A percentile compares a stretch with the other conserved stretches of the same genome.
Evolutionary conservation across 176 grass and related monocot species (phyloP).

Genomic region (Thinopyrum elongatum): DNA sequence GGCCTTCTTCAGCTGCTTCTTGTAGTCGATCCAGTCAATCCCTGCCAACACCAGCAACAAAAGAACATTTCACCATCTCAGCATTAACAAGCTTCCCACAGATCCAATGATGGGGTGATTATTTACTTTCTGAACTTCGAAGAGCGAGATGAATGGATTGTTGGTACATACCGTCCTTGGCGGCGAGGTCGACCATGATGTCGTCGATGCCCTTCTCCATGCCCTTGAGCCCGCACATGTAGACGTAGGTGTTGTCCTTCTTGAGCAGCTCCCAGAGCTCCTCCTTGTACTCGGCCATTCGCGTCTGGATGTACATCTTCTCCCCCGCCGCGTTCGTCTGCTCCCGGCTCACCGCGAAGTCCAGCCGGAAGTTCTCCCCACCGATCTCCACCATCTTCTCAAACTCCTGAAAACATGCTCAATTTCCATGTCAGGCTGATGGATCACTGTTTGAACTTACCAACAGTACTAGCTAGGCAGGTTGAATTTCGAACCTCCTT

Average conservation of each 20-base stretch:
- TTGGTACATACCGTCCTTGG: slow-evolving; percentile 41
- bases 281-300: slow-evolving; percentile 84
- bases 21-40: slow-evolving; percentile 74
- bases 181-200: slow-evolving; percentile 73
- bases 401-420: slow-evolving; percentile 45
- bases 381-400: slow-evolving; percentile 73
- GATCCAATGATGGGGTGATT: too few species aligned
- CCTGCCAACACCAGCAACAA: slow-evolving; percentile 20
- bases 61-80: background rate
- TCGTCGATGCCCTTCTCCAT: slow-evolving; percentile 99
- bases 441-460: background rate
- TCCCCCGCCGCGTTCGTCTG: slow-evolving; percentile 82
- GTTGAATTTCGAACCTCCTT: slow-evolving; percentile 43
- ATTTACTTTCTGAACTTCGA: too few species aligned
- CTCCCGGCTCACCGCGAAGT: slow-evolving; percentile 91
- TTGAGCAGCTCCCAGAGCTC: slow-evolving; percentile 91
- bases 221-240: slow-evolving; percentile 92
- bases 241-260: slow-evolving; percentile 93
- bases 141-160: background rate
- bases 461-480: background rate
- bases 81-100: too few species aligned
- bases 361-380: slow-evolving; percentile 71
- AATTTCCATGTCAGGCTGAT: background rate
- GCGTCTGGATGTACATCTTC: slow-evolving; percentile 99
- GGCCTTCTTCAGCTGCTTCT: slow-evolving; percentile 73